phyloP scores from a whole-genome alignment of 768 basidiomycete species.

The Auriscalpium orientale region DNA sequence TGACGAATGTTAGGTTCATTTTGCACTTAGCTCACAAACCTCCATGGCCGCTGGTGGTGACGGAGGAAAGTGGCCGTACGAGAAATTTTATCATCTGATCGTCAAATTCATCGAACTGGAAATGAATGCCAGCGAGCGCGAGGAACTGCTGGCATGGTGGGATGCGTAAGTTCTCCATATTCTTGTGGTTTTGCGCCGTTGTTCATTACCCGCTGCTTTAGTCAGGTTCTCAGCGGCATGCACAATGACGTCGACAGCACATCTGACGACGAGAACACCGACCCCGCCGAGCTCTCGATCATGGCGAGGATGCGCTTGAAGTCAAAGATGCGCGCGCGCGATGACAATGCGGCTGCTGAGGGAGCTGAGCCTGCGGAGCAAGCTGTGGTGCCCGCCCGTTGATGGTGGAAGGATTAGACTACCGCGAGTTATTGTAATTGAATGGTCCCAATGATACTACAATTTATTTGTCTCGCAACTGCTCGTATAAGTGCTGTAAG shows the following conservation, averaged over 20 bases:
- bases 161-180: neutral
- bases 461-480: too few species aligned
- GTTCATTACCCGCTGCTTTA: neutral
- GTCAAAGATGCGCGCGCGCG: neutral
- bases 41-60: neutral
- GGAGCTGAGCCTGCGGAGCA: neutral
- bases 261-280: neutral
- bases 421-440: too few species aligned
- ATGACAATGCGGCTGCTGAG: neutral
- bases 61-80: neutral
- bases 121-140: neutral
- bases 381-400: too few species aligned
- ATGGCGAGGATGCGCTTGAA: neutral
- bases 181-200: neutral
- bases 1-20: neutral
- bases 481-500: too few species aligned
- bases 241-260: neutral
- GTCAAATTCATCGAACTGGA: neutral
- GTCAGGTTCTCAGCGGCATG: neutral
- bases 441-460: too few species aligned
- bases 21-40: neutral
- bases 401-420: too few species aligned
- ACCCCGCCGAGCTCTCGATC: neutral
- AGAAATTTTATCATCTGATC: neutral
- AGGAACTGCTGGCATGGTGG: neutral